These are phyloP conservation scores for Paramecium bursaria DNA, from an alignment of 73 alveolate species.

Conservation along the genomic window DNA sequence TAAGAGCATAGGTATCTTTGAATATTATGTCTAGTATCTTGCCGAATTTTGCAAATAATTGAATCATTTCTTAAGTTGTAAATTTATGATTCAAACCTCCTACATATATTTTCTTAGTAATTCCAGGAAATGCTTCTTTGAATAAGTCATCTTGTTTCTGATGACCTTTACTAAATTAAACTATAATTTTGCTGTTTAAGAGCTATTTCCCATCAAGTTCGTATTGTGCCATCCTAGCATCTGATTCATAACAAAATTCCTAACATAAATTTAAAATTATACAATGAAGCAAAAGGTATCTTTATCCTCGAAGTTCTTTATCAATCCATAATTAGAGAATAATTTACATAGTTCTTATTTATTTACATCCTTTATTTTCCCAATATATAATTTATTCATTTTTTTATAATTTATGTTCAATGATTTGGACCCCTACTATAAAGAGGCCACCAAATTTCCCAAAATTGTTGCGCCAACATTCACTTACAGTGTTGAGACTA, in stretches of 20 bases:
- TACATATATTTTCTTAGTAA: constrained; percentile 14
- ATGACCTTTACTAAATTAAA: constrained; percentile 29
- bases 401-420: too few species aligned
- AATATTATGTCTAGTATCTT: constrained; percentile 34
- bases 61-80: background rate
- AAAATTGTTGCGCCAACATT: too few species aligned
- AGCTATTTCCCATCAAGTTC: constrained; percentile 23
- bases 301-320: constrained; percentile 57
- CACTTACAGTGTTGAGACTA: too few species aligned
- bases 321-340: background rate
- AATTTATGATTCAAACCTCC: background rate
- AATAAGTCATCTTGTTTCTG: constrained; percentile 45
- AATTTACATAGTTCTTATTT: background rate
- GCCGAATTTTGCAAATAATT: background rate
- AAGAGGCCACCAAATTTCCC: too few species aligned
- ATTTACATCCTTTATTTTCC: constrained; percentile 34
- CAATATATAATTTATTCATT: constrained; percentile 44
- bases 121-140: constrained; percentile 28
- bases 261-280: too few species aligned
- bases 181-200: background rate
- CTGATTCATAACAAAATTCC: constrained; percentile 48
- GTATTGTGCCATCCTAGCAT: constrained; percentile 43
- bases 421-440: too few species aligned
- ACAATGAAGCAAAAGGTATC: constrained; percentile 38
- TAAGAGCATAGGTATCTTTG: constrained; percentile 42